Conservation (phyloP, 2,329 filamentous ascomycete species). For the Diaporthe capsici region DNA sequence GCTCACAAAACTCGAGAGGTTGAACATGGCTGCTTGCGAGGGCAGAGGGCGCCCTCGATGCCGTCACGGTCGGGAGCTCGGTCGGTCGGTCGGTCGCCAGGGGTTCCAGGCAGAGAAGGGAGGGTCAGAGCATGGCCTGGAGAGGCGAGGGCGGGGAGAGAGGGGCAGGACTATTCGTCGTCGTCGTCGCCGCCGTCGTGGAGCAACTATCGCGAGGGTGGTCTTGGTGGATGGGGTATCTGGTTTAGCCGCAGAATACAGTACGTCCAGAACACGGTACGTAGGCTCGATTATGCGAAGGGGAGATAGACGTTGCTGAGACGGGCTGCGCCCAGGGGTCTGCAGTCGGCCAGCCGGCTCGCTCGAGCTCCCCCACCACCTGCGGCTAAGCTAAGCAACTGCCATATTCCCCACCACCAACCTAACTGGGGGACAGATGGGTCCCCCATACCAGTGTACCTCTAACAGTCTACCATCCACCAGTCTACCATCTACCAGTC, state of each 20-base stretch:
- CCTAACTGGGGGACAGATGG: background rate
- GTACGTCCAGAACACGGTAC: background rate
- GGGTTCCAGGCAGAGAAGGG: conserved; percentile 18
- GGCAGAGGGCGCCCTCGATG: conserved; percentile 40
- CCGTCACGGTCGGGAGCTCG: conserved; percentile 15
- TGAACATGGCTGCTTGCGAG: conserved; percentile 66
- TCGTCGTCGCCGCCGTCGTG: background rate
- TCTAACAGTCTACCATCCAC: background rate
- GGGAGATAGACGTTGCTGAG: conserved; percentile 5
- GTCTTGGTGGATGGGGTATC: conserved; percentile 1
- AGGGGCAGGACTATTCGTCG: background rate
- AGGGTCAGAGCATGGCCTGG: conserved; percentile 30
- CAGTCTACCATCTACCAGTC: background rate
- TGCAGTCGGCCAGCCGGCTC: conserved; percentile 12
- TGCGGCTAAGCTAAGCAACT: conserved; percentile 32
- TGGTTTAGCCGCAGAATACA: background rate
- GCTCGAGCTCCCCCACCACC: conserved; percentile 5
- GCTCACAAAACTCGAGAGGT: conserved; percentile 85
- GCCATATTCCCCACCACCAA: conserved; percentile 24
- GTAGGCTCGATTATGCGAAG: background rate
- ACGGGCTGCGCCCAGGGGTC: conserved; percentile 26
- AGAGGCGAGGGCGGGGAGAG: background rate
- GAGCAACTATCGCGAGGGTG: background rate
- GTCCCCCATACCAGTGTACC: background rate
- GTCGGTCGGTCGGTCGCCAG: conserved; percentile 2